Evolutionary conservation across 345 rosid genomes (phyloP), one percentile per base, ranked within the genome.

Genomic region (Rhodamnia argentea): DNA sequence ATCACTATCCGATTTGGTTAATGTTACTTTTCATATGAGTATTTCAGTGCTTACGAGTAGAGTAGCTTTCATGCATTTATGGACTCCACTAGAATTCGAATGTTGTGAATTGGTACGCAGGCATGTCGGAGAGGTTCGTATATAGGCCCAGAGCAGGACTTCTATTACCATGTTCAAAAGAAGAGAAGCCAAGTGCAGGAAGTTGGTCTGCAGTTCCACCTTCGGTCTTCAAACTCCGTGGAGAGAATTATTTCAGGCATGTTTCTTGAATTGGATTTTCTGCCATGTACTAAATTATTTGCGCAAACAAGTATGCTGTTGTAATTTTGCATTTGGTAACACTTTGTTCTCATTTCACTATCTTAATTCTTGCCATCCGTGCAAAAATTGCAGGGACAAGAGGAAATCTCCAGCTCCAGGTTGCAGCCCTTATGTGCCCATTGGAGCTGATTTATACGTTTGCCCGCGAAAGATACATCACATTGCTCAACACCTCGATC

Each of bases 401-500:
- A 93, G 92, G 90, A 96, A 95, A 91, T 44, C 29, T 81, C 90
- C 96, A 62, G 98, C 98, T 87, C 90, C 96, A 85, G 89, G 87
- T 47, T 90, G 74, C 89, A 91, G 94, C 87, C 93, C 98, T 47
- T 96, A 92, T 87, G 51, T 86, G 75, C 96, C 98, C 58, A 92
- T 94, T 75, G 98, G 98, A 22, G 89, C 92, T 37, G 98, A 96
- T 90, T 88, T 96, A 51, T 92, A 92, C 85, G 88, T 88, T 14
- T 96, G 94, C 91, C 90, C 94, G 22, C 86, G 89, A 83, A 96
- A 96, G 91, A 92, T 93, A 37, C 87, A 86, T 88, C 98, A 95
- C 88, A 96, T 95, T 90, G 96, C 98, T 86, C 96, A 92, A 64
- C 93, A 95, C 85, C 92, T 96, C 57, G 98, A 95, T 86, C 96